These are phyloP conservation scores for Rhododendron simsii DNA, from an alignment of 148 eudicot genomes.

Conservation along the genomic window DNA sequence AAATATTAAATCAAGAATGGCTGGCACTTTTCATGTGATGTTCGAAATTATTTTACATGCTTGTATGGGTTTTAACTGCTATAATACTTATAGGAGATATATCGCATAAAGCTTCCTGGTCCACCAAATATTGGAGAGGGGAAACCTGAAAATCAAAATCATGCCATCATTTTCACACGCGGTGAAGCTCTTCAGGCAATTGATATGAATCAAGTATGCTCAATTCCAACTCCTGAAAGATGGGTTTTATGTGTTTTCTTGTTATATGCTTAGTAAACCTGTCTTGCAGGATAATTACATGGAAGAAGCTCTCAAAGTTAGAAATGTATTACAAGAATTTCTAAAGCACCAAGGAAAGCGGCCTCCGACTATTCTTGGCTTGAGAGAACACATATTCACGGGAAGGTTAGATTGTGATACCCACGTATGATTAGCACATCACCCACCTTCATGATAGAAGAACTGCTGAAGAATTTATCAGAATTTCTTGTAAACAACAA, in stretches of 20 bases:
- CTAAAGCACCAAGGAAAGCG: constrained; percentile 35
- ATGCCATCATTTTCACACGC: constrained; percentile 92
- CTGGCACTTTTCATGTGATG: not conserved
- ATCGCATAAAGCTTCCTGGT: constrained; percentile 94
- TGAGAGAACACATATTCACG: constrained; percentile 95
- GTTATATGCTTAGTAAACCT: not conserved
- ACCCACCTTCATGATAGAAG: not conserved
- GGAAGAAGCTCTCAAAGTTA: constrained; percentile 93
- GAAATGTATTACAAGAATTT: constrained; percentile 92
- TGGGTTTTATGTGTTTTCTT: not conserved
- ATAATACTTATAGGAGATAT: constrained; percentile 55
- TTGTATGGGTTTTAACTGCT: not conserved
- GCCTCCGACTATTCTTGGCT: constrained; percentile 81
- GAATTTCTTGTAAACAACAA: not conserved
- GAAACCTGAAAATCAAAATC: constrained; percentile 98
- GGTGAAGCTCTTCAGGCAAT: constrained; percentile 99
- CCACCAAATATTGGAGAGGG: constrained; percentile 96
- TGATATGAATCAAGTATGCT: constrained; percentile 94
- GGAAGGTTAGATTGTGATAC: constrained; percentile 64
- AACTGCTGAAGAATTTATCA: not conserved
- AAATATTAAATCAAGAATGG: not conserved
- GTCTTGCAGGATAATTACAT: constrained; percentile 78
- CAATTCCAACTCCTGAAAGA: constrained; percentile 1
- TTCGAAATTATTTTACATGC: constrained; percentile 7
- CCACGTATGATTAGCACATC: not conserved